Percentiles rank a stretch among this genome's conserved stretches.
Conservation (phyloP, 75 land plant species). For the Ceratopteris richardii region DNA sequence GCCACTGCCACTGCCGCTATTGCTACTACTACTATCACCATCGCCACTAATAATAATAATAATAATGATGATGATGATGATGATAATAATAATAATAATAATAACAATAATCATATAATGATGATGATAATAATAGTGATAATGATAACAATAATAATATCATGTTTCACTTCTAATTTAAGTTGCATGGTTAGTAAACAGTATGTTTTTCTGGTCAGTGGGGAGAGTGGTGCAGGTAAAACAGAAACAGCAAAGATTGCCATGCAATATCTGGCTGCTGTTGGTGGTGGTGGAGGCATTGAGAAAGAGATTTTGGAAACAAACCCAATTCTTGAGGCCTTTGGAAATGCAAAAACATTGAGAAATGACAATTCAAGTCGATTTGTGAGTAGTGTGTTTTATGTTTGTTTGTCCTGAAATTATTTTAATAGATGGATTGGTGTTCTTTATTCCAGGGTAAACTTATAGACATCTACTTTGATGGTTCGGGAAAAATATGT, state of each 20-base stretch:
- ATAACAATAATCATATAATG: too few relatives aligned
- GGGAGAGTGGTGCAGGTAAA: conserved; percentile 99
- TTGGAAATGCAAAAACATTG: conserved; percentile 96
- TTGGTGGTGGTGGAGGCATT: conserved; percentile 76
- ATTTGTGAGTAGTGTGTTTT: conserved; percentile 54
- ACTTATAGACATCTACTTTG: conserved; percentile 86
- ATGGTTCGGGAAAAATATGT: conserved; percentile 55
- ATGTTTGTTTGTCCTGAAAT: too few relatives aligned
- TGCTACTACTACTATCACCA: too few relatives aligned
- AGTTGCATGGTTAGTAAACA: too few relatives aligned
- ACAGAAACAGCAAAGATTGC: conserved; percentile 95
- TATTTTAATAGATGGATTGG: background rate
- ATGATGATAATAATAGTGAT: too few relatives aligned
- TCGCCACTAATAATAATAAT: too few relatives aligned
- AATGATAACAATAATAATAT: too few relatives aligned
- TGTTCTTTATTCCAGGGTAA: conserved; percentile 64
- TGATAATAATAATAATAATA: too few relatives aligned
- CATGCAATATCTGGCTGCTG: conserved; percentile 84
- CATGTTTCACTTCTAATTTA: too few relatives aligned
- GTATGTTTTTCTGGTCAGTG: conserved; percentile 49
- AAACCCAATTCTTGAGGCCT: conserved; percentile 80
- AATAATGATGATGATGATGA: too few relatives aligned
- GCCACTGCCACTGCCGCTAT: too few relatives aligned
- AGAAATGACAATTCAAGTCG: conserved; percentile 94
- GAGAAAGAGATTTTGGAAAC: conserved; percentile 63